Conservation (phyloP, 1,284 basidiomycete genomes). For the Ustilago crameri region DNA sequence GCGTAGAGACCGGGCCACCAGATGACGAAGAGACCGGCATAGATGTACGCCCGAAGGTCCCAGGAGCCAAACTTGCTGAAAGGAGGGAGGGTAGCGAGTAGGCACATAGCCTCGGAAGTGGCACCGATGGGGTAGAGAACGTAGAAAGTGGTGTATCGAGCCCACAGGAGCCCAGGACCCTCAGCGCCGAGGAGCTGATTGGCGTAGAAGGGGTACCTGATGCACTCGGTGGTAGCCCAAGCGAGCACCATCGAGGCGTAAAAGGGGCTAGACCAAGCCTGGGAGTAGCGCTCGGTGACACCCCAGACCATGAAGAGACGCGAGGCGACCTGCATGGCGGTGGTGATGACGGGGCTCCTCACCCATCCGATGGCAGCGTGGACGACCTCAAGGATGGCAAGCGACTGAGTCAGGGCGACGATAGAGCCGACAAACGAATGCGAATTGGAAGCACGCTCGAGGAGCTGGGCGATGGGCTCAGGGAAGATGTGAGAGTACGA, state of each 20-base stretch:
- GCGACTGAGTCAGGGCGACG: conserved; percentile 55
- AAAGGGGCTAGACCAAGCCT: conserved; percentile 74
- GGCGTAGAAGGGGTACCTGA: conserved; percentile 92
- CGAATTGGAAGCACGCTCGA: conserved; percentile 50
- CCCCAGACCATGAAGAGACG: conserved; percentile 88
- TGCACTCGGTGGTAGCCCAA: conserved; percentile 90
- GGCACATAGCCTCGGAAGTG: conserved; percentile 86
- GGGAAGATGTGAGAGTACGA: conserved; percentile 47
- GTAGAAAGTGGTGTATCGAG: conserved; percentile 86
- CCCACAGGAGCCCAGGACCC: conserved; percentile 58
- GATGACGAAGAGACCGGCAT: conserved; percentile 77
- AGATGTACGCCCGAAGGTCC: conserved; percentile 66
- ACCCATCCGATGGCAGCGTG: conserved; percentile 87
- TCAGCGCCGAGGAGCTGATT: conserved; percentile 72
- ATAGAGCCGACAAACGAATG: conserved; percentile 56
- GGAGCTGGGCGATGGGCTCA: conserved; percentile 32
- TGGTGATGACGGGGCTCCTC: conserved; percentile 83
- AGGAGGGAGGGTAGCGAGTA: conserved; percentile 79
- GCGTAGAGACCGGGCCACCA: conserved; percentile 93
- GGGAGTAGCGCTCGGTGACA: conserved; percentile 59
- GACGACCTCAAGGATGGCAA: conserved; percentile 68
- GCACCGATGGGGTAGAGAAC: conserved; percentile 92
- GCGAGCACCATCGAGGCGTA: conserved; percentile 93
- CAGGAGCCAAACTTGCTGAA: conserved; percentile 43
- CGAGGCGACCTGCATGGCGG: conserved; percentile 85